These are phyloP conservation scores for Fusarium nodosum DNA, from an alignment of 2,329 filamentous ascomycete genomes.

Conservation along the genomic window DNA sequence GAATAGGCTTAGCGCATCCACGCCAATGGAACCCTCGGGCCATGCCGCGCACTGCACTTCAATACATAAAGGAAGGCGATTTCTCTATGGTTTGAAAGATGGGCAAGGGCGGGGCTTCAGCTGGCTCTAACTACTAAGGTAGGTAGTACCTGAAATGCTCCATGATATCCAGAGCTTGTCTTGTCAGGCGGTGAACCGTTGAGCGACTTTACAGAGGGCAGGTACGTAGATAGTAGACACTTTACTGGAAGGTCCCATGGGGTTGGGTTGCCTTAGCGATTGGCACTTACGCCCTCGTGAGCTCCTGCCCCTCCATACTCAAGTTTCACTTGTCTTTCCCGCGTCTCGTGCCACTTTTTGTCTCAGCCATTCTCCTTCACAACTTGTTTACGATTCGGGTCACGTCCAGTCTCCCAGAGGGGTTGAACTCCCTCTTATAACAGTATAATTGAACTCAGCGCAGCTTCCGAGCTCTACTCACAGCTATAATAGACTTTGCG, in stretches of 20 bases:
- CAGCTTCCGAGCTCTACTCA: slow-evolving; percentile 7
- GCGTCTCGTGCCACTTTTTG: slow-evolving; percentile 35
- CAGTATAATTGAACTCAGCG: slow-evolving; percentile 8
- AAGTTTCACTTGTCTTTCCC: slow-evolving; percentile 26
- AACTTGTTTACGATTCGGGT: slow-evolving; percentile 10
- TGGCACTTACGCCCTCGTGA: slow-evolving; percentile 39
- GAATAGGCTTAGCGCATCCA: slow-evolving; percentile 20
- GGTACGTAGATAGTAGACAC: background rate
- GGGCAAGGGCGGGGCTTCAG: slow-evolving; percentile 13
- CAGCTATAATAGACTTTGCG: slow-evolving; percentile 9
- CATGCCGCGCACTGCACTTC: slow-evolving; percentile 19
- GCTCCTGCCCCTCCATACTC: slow-evolving; percentile 35
- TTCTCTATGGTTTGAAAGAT: slow-evolving; percentile 25
- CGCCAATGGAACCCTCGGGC: slow-evolving; percentile 14
- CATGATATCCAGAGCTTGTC: background rate
- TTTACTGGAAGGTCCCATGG: slow-evolving; percentile 12
- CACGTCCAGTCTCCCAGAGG: slow-evolving; percentile 8
- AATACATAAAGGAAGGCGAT: slow-evolving; percentile 5
- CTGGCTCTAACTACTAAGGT: background rate
- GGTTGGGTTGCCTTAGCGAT: slow-evolving; percentile 40
- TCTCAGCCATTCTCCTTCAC: slow-evolving; percentile 15
- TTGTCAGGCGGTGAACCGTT: slow-evolving; percentile 33
- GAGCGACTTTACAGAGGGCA: background rate
- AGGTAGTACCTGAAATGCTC: background rate
- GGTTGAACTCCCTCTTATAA: background rate